phyloP scores from a whole-genome alignment of 495 filamentous ascomycete species.

The Talaromyces borbonicus region DNA sequence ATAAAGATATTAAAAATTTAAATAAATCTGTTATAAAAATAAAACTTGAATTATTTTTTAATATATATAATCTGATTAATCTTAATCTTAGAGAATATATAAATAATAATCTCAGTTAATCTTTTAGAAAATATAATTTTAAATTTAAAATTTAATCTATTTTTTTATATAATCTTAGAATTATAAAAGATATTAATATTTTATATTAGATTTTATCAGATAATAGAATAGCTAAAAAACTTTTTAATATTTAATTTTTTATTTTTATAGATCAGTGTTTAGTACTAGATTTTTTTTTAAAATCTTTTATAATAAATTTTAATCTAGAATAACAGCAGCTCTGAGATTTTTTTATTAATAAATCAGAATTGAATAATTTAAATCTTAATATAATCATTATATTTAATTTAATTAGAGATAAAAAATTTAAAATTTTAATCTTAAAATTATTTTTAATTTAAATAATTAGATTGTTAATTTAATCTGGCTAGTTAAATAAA shows the following conservation, averaged over 20 bases:
- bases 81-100: background rate
- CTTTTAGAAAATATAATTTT: background rate
- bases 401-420: no score
- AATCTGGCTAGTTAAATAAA: no score
- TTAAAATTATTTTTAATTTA: no score
- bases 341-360: no score
- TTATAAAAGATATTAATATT: background rate
- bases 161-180: background rate
- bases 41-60: background rate
- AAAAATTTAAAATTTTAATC: no score
- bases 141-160: background rate
- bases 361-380: no score
- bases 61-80: background rate
- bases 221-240: background rate
- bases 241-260: background rate
- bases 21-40: background rate
- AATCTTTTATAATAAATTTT: no score
- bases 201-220: background rate
- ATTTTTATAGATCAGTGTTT: no score
- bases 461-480: no score
- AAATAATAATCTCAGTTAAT: background rate
- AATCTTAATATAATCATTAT: no score
- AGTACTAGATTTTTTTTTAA: no score
- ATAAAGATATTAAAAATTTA: background rate
- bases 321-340: no score